A percentile compares a stretch with the other conserved stretches of the same genome.
Evolutionary conservation across 768 basidiomycete genomes (phyloP).

Genomic region (Naganishia friedmannii): DNA sequence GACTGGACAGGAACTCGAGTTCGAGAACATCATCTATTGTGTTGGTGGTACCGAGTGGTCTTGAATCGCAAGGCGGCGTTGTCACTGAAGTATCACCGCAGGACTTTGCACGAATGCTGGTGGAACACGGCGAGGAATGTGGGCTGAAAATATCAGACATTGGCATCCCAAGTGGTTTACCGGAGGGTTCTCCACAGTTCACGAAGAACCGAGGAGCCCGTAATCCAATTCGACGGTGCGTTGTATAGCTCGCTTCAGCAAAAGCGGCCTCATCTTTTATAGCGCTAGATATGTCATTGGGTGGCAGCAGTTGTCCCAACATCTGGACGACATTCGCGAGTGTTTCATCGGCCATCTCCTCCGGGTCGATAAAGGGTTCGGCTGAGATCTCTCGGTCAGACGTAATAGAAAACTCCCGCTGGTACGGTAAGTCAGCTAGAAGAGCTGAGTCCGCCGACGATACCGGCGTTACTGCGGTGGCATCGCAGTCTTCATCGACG

Average conservation of each 20-base stretch:
- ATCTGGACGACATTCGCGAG: slow-evolving; percentile 19
- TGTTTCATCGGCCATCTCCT: background rate
- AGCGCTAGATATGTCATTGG: background rate
- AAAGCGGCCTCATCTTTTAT: background rate
- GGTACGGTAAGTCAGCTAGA: background rate
- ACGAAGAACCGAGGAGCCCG: background rate
- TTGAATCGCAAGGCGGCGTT: background rate
- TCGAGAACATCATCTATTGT: background rate
- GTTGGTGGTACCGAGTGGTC: background rate
- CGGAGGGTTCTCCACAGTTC: background rate
- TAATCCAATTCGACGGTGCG: background rate
- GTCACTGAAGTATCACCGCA: background rate
- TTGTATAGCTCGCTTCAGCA: background rate
- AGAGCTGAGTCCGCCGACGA: background rate
- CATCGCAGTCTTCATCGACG: background rate
- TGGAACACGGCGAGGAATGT: background rate
- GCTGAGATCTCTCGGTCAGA: background rate
- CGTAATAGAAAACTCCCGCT: background rate
- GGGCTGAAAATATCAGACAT: background rate
- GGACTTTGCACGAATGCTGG: background rate
- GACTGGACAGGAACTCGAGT: background rate
- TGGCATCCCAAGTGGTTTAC: background rate
- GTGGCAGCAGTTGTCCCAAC: slow-evolving; percentile 19
- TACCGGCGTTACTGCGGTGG: background rate
- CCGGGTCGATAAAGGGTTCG: background rate